These are phyloP conservation scores for Venturiaceae sp. DNA, from an alignment of 2,329 filamentous ascomycete genomes.

Conservation along the genomic window DNA sequence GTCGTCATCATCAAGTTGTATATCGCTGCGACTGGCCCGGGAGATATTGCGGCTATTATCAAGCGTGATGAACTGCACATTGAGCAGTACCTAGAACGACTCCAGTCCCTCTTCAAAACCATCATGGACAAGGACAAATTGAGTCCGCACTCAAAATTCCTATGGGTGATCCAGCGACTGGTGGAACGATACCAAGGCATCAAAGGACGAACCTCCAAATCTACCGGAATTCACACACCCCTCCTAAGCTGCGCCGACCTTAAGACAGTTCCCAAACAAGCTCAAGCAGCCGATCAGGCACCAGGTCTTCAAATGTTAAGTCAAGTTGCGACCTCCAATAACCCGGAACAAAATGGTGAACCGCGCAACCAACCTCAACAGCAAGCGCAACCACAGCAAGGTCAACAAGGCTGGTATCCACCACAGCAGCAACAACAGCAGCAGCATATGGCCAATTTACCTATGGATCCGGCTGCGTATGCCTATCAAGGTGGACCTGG, in stretches of 20 bases:
- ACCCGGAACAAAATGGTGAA: background rate
- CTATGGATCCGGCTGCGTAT: constrained; percentile 8
- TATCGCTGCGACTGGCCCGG: constrained; percentile 41
- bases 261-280: background rate
- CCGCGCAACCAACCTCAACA: background rate
- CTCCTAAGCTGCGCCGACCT: background rate
- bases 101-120: constrained; percentile 35
- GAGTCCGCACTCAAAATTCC: constrained; percentile 36
- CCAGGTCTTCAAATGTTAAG: constrained; percentile 26
- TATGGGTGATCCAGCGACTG: constrained; percentile 32
- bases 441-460: background rate
- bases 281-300: constrained; percentile 7
- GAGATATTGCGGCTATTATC: constrained; percentile 40
- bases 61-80: constrained; percentile 36
- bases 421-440: constrained; percentile 2
- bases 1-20: constrained; percentile 52
- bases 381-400: background rate
- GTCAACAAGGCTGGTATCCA: constrained; percentile 2
- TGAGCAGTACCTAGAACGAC: constrained; percentile 34
- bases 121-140: constrained; percentile 30
- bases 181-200: constrained; percentile 8
- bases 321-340: constrained; percentile 22
- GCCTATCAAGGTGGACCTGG: background rate
- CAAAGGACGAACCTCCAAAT: constrained; percentile 10
- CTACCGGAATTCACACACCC: constrained; percentile 11